Percentiles rank a stretch among this genome's conserved stretches.
Evolutionary conservation across 805 yeast genomes (phyloP).

Genomic region (Pichia californica): DNA sequence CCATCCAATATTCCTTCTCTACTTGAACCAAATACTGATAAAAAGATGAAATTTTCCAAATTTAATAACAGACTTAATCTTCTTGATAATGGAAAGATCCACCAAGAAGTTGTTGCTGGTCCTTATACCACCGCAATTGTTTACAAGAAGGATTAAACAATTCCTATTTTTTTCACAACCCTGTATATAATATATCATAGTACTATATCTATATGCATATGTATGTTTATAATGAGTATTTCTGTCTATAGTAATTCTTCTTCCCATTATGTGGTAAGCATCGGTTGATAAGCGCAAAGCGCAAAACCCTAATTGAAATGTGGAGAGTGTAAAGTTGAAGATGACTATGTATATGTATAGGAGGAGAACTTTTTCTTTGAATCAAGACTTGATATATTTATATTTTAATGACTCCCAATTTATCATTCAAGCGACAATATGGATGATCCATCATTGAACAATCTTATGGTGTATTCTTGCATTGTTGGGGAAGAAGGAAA

Average conservation of each 20-base stretch:
- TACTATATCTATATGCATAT: no score
- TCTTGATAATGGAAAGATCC: conserved; percentile 26
- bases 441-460: background rate
- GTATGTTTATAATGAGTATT: no score
- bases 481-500: conserved; percentile 4
- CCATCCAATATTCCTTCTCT: conserved; percentile 52
- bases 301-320: no score
- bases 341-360: no score
- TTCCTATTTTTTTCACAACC: background rate
- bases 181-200: no score
- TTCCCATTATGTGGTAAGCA: no score
- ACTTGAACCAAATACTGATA: conserved; percentile 42
- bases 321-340: no score
- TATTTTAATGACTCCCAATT: background rate
- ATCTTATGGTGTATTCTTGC: conserved; percentile 4
- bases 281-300: no score
- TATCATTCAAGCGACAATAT: background rate
- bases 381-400: no score
- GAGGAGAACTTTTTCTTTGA: no score
- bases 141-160: conserved; percentile 33
- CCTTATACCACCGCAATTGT: conserved; percentile 55
- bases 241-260: no score
- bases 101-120: conserved; percentile 61
- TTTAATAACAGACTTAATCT: conserved; percentile 43
- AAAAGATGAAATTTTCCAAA: conserved; percentile 18